Evolutionary conservation across 2,329 filamentous ascomycete genomes (phyloP).

Genomic region (Alternaria arborescens): DNA sequence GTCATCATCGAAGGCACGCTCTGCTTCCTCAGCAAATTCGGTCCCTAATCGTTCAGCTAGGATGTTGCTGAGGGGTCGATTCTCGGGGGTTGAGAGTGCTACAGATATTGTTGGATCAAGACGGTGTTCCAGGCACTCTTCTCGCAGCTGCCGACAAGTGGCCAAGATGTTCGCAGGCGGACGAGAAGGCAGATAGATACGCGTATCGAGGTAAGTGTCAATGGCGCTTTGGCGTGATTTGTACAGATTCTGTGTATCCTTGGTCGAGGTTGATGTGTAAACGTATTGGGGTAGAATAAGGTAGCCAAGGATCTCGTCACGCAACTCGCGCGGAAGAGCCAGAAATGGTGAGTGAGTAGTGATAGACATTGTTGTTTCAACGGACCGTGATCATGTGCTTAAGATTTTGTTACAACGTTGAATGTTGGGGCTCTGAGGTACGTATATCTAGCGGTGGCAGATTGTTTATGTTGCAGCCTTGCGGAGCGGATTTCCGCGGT

Average conservation of each 20-base stretch:
- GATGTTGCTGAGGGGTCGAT: conserved; percentile 15
- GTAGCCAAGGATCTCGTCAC: conserved; percentile 37
- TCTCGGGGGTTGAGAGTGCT: background rate
- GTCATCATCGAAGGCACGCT: conserved; percentile 31
- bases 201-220: conserved; percentile 35
- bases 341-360: conserved; percentile 18
- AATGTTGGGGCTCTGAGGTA: background rate
- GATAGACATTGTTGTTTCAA: background rate
- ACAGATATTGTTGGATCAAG: conserved; percentile 15
- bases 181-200: conserved; percentile 37
- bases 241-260: conserved; percentile 22
- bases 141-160: conserved; percentile 38
- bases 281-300: conserved; percentile 32
- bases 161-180: conserved; percentile 32
- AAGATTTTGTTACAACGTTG: background rate
- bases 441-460: background rate
- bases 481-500: conserved; percentile 8
- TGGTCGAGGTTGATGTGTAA: conserved; percentile 31
- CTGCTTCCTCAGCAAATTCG: conserved; percentile 30
- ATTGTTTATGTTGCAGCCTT: background rate
- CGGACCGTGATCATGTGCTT: background rate
- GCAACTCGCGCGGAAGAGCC: conserved; percentile 37
- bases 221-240: conserved; percentile 9
- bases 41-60: conserved; percentile 22
- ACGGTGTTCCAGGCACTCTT: conserved; percentile 35